Conservation (phyloP, 352 stramenopile species). For the Halophytophthora batemanensis region DNA sequence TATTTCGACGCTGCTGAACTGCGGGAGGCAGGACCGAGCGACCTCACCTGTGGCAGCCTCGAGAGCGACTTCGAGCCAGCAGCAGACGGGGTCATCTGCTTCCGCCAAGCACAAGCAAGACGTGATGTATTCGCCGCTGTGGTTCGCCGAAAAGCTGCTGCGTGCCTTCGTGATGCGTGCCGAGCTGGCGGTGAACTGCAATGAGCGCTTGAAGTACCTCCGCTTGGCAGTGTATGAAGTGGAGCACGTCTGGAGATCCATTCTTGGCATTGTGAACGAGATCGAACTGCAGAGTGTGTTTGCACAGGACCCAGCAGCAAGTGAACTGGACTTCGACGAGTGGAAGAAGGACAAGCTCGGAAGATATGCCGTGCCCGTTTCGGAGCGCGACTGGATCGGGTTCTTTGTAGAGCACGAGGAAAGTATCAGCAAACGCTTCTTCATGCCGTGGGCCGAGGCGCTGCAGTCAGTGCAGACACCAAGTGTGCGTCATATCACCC, state of each 20-base stretch:
- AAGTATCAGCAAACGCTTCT: constrained; percentile 42
- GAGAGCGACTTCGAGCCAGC: constrained; percentile 11
- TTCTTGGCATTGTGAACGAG: constrained; percentile 45
- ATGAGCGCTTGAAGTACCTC: constrained; percentile 31
- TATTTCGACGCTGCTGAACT: constrained; percentile 34
- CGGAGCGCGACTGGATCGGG: constrained; percentile 36
- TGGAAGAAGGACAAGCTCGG: constrained; percentile 44
- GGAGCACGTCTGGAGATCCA: constrained; percentile 44
- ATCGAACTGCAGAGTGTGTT: constrained; percentile 36
- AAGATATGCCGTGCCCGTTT: constrained; percentile 23
- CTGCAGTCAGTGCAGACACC: constrained; percentile 20
- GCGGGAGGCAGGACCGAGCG: constrained; percentile 22
- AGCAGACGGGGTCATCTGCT: constrained; percentile 3
- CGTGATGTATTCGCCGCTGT: constrained; percentile 32
- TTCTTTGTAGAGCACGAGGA: constrained; percentile 49
- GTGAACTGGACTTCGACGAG: constrained; percentile 42
- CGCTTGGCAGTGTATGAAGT: constrained; percentile 43
- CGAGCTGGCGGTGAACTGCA: constrained; percentile 20
- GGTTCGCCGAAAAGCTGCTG: constrained; percentile 60
- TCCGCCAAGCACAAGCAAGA: constrained; percentile 9
- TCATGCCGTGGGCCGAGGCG: constrained; percentile 37
- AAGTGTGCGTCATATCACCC: constrained; percentile 27
- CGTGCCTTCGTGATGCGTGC: constrained; percentile 51
- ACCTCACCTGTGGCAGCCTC: constrained; percentile 8
- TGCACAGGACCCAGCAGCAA: constrained; percentile 13